Conservation (phyloP, 768 basidiomycete species). For the Agrocybe praecox region DNA sequence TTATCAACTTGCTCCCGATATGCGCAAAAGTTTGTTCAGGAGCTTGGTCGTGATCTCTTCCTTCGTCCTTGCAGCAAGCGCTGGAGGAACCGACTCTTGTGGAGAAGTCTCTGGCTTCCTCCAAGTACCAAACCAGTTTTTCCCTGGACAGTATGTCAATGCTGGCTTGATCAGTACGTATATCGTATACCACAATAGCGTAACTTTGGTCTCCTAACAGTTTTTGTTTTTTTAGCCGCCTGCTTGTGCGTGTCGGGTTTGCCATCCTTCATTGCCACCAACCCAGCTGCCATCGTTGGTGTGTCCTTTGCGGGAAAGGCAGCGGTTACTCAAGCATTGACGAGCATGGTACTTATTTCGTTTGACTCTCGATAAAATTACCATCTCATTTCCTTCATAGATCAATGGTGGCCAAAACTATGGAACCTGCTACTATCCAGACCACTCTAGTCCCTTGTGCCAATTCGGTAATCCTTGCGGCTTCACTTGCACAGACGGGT, state of each 20-base stretch:
- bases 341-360: conserved; percentile 31
- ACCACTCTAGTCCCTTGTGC: conserved; percentile 40
- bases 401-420: conserved; percentile 13
- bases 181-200: no score
- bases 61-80: not conserved
- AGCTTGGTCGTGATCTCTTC: not conserved
- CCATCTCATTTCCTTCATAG: not conserved
- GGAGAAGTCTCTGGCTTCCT: conserved; percentile 35
- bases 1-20: not conserved
- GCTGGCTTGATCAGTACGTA: conserved; percentile 32
- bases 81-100: conserved; percentile 34
- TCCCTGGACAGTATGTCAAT: conserved; percentile 20
- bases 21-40: not conserved
- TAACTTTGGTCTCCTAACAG: no score
- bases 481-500: conserved; percentile 50
- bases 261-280: conserved; percentile 33
- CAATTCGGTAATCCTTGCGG: conserved; percentile 37
- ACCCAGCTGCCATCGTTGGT: conserved; percentile 30
- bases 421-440: conserved; percentile 39
- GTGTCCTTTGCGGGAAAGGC: conserved; percentile 30
- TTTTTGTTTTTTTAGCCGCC: conserved; percentile 33
- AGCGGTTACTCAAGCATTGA: conserved; percentile 30
- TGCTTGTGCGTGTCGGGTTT: conserved; percentile 47
- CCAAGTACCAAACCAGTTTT: conserved; percentile 22
- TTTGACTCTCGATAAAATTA: not conserved